Base-by-base conservation (phyloP, 2,329 filamentous ascomycete genomes). In the Fusarium subglutinans region DNA sequence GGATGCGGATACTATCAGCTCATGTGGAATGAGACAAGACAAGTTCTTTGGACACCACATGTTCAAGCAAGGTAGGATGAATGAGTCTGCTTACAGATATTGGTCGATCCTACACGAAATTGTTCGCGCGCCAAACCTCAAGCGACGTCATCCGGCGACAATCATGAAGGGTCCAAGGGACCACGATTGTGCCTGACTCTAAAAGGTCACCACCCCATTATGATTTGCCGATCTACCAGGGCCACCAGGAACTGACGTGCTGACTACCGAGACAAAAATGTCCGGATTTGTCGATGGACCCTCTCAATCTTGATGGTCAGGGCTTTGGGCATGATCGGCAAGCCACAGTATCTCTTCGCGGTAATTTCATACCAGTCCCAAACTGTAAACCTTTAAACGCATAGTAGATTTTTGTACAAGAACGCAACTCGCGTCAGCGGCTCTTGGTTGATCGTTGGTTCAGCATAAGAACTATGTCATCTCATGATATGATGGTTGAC, bases 301-400 rank as follows among this genome's bases (percentile, higher is more conserved):
- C 24, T 41, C n/a, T 2, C 2, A 22, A 47, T 8, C 12, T 41
- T 41, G 28, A 47, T 12, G 11, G 22, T 0, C 1, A 0, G 13
- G 33, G 12, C n/a, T 45, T 45, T 17, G 6, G 47, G 47, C 3
- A 37, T 37, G 65, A 69, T 64, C 38, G 28, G 47, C 66, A 69
- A 56, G 51, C 66, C 50, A 51, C 44, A 17, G 26, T 33, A 17
- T 11, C 59, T 41, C n/a, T 37, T 26, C 37, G 20, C 14, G 18
- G 41, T 50, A 44, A 28, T 28, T n/a, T 51, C 67, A 70, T 70
- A 26, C 67, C 66, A 70, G 59, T 20, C 30, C 24, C 9, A 24
- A 58, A 65, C 28, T 51, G 13, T 45, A 59, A 53, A 18, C 26
- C 6, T 22, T 37, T 13, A 47, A 38, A 40, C 17, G 4, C 26